Evolutionary conservation across 345 rosid genomes (phyloP), one percentile per base, ranked within the genome.

Genomic region (Zanthoxylum bungeanum): DNA sequence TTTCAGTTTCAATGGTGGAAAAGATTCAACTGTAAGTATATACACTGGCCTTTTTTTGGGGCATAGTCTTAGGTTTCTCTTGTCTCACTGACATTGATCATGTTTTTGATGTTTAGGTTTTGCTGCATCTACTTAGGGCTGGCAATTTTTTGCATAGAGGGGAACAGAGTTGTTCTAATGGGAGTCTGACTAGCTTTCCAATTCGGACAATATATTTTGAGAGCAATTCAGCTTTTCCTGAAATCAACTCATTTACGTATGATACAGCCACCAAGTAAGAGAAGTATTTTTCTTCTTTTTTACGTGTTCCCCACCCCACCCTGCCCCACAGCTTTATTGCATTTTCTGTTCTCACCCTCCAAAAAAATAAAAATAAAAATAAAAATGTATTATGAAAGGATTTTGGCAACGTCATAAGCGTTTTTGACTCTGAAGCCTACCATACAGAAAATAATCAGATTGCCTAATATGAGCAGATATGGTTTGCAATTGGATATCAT

Each of bases 1-100:
- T 37, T 92, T 95, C 82, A 95, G 99, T 79, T 95, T 95, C 79
- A 95, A 95, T 77, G 99, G 99, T 73, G 99, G 99, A 72, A 95
- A 95, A 75, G 99, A 95, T 81, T 92, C 98, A 30, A 95, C 93
- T 66, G 99, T 95, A 83, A 85, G 97, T 82, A 75, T 81, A 75
- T 36, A 46, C 61, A 27, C 40, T 49, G 69, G n/a, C 69, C 40
- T 4, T 24, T 1, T 21, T 72, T 56, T 22, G 7, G 50, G 69
- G 24, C 46, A 72, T 52, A 39, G 56, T 19, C 33, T 49, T 59
- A 40, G 27, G 65, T 59, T 59, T 70, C 70, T 76, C 50, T 71
- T 68, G 27, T 82, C 68, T 76, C 60, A 31, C 40, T 55, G 60
- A 56, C 63, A 33, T 24, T 65, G 50, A 73, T 64, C n/a, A 19